Conservation (phyloP, 805 yeast genomes). For the Lachancea mirantina region DNA sequence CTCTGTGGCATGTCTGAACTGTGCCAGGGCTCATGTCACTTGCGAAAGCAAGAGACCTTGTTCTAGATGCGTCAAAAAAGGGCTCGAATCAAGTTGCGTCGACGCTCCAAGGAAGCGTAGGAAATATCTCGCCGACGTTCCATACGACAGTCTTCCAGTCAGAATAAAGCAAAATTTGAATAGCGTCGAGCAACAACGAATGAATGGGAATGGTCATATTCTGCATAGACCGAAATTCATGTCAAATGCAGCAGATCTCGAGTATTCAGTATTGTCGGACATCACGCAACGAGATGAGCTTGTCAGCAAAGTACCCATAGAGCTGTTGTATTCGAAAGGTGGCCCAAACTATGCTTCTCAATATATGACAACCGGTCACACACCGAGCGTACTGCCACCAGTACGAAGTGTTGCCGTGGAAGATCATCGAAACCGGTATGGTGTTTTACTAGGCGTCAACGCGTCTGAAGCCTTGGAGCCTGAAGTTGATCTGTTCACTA, state of each 20-base stretch:
- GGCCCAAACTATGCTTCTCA: slow-evolving; percentile 6
- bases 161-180: slow-evolving; percentile 3
- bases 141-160: slow-evolving; percentile 26
- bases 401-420: slow-evolving; percentile 1
- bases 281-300: slow-evolving; percentile 42
- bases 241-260: slow-evolving; percentile 67
- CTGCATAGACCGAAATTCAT: slow-evolving; percentile 40
- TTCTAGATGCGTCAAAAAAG: slow-evolving; percentile 63
- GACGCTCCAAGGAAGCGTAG: slow-evolving; percentile 87
- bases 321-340: slow-evolving; percentile 16
- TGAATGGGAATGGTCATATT: slow-evolving; percentile 18
- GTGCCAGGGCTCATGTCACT: slow-evolving; percentile 86
- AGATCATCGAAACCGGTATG: slow-evolving; percentile 11
- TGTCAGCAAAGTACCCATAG: slow-evolving; percentile 22
- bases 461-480: slow-evolving; percentile 22
- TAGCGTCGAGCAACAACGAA: slow-evolving; percentile 18
- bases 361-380: slow-evolving; percentile 5
- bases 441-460: slow-evolving; percentile 23
- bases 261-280: slow-evolving; percentile 60
- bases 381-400: slow-evolving; percentile 2
- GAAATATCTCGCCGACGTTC: slow-evolving; percentile 67
- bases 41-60: slow-evolving; percentile 85
- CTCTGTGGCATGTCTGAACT: slow-evolving; percentile 81
- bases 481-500: slow-evolving; percentile 21
- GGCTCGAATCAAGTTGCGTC: slow-evolving; percentile 60